These are phyloP conservation scores for Viridothelium virens DNA, from an alignment of 495 filamentous ascomycete genomes.

Conservation along the genomic window DNA sequence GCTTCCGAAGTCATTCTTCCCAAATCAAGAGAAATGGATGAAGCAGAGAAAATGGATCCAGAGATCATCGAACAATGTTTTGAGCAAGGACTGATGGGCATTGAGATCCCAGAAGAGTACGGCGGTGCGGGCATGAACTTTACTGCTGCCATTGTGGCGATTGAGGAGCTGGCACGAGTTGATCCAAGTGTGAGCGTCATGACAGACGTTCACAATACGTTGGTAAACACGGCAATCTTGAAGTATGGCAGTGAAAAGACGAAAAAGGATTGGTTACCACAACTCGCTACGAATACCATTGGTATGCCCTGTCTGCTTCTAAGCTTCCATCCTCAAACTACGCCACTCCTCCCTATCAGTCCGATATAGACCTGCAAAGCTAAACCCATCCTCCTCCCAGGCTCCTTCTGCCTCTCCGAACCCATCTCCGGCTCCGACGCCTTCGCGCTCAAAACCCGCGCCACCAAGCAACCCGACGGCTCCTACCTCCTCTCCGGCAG, in stretches of 20 bases:
- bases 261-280: conserved; percentile 79
- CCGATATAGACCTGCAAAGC: not conserved
- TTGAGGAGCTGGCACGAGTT: conserved; percentile 91
- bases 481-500: conserved; percentile 72
- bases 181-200: conserved; percentile 92
- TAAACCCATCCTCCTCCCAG: conserved; percentile 32
- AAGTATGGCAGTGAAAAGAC: conserved; percentile 70
- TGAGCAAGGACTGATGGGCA: conserved; percentile 94
- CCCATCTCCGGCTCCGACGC: conserved; percentile 90
- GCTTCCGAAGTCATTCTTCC: conserved; percentile 80
- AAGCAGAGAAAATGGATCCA: conserved; percentile 89
- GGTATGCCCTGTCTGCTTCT: conserved; percentile 19
- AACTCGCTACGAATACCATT: conserved; percentile 79
- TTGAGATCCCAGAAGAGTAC: conserved; percentile 96
- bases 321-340: not conserved
- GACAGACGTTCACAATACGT: conserved; percentile 93
- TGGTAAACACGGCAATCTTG: conserved; percentile 88
- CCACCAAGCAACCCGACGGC: conserved; percentile 64
- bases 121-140: conserved; percentile 99
- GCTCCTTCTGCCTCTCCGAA: conserved; percentile 94
- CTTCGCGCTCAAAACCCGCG: conserved; percentile 87
- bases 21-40: conserved; percentile 95
- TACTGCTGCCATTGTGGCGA: conserved; percentile 87
- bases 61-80: conserved; percentile 84
- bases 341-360: not conserved